Evolutionary conservation across 169 alveolate genomes (phyloP), one percentile per base, ranked within the genome.

Genomic region (Cryptosporidium meleagridis): DNA sequence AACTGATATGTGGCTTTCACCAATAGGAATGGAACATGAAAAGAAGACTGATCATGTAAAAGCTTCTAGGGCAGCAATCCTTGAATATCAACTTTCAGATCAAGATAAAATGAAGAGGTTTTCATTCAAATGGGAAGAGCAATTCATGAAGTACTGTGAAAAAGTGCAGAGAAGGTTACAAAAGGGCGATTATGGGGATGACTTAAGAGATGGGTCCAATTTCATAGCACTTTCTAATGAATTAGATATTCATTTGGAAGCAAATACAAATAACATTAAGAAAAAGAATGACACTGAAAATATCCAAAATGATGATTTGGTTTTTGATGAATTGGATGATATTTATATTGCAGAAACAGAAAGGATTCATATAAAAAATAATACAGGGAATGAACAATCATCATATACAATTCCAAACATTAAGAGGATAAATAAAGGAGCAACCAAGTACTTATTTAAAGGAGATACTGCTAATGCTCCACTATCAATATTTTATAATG

Each of bases 1-100:
- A 48, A 80, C 89, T 37, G 89, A 80, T 65, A 80, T 80, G 89
- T 80, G 89, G 89, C 75, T 80, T 26, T 80, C 89, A 23, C 89
- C 89, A 62, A 65, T 35, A 29, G 89, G 89, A 59, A 80, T 80
- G 89, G 75, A 80, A n/a, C 26, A 62, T 39, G 89, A 80, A 16
- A 59, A 59, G 7, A 80, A 58, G 18, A 48, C 89, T 4, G 89
- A 80, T 23, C 68, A 80, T 41, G 89, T 80, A 5, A 67, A 37
- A 8, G 69, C 89, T 14, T 80, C 89, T 14, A 80, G 75, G 29
- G 89, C 89, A 44, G 89, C 89, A 26, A 80, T 80, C 10, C 35
- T 80, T 5, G 89, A 80, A 31, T 80, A 80, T 29, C 89, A 80
- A 44, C 65, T 80, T 9, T 80, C 89, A 9, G 89, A 80, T 65